These are phyloP conservation scores for Fagopyrum homotropicum DNA, from an alignment of 148 eudicot genomes.

Conservation along the genomic window DNA sequence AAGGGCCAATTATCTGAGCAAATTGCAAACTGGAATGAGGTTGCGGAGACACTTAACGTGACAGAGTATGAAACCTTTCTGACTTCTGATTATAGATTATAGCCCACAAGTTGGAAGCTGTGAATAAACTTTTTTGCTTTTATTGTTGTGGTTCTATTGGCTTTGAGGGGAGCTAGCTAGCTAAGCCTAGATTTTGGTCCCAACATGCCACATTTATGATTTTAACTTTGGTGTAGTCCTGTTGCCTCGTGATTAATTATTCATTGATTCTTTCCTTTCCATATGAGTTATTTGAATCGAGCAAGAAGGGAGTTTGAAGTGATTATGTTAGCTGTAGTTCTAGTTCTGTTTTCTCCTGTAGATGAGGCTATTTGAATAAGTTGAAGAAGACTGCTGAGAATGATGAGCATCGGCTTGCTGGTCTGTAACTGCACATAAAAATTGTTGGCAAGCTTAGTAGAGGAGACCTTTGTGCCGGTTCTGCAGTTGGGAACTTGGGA, in stretches of 20 bases:
- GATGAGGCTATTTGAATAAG: neutral
- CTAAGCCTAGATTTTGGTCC: neutral
- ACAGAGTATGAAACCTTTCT: conserved; percentile 62
- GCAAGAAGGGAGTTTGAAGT: conserved; percentile 8
- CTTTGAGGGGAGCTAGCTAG: neutral
- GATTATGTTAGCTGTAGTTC: neutral
- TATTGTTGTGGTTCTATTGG: neutral
- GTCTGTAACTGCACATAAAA: no score
- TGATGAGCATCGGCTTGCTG: neutral
- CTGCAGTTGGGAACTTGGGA: no score
- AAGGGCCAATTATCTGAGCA: conserved; percentile 58
- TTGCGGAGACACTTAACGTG: conserved; percentile 59
- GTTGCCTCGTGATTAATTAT: neutral
- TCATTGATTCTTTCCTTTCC: conserved; percentile 8
- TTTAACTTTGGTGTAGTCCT: conserved; percentile 4
- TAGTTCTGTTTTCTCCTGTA: neutral
- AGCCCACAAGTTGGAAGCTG: conserved; percentile 15
- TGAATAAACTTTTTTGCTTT: neutral
- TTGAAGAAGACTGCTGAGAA: neutral
- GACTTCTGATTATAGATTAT: conserved; percentile 43
- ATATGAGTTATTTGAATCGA: neutral
- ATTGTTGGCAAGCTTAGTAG: no score
- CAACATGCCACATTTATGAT: neutral
- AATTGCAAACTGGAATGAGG: conserved; percentile 73
- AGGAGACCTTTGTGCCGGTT: no score